Percentiles rank a stretch among this genome's conserved stretches.
Evolutionary conservation across 768 basidiomycete species (phyloP).

Genomic region (Boletus eberwhitei): DNA sequence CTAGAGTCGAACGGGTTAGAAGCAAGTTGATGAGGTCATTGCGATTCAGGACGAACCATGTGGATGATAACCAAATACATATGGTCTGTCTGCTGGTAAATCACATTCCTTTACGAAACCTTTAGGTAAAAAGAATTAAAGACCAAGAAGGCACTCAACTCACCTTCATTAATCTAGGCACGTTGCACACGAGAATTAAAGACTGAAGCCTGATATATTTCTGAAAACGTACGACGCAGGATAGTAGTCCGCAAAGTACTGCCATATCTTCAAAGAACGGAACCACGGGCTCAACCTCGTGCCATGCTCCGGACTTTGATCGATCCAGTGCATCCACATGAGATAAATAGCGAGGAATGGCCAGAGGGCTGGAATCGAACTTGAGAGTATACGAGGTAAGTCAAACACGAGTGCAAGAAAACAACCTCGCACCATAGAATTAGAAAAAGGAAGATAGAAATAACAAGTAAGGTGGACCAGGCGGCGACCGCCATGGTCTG

Average conservation of each 20-base stretch:
- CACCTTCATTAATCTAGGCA: slow-evolving; percentile 34
- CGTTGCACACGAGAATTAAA: not conserved
- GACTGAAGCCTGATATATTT: not conserved
- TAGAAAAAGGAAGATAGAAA: slow-evolving; percentile 65
- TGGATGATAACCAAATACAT: slow-evolving; percentile 98
- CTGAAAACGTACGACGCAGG: slow-evolving; percentile 73
- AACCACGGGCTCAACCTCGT: slow-evolving; percentile 74
- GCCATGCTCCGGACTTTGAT: slow-evolving; percentile 71
- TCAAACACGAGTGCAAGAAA: not conserved
- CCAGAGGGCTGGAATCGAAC: slow-evolving; percentile 89
- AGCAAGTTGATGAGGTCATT: not conserved
- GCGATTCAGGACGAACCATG: slow-evolving; percentile 60
- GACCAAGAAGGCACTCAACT: slow-evolving; percentile 1
- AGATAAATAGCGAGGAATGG: slow-evolving; percentile 74
- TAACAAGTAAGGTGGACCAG: slow-evolving; percentile 81
- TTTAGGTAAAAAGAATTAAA: not conserved
- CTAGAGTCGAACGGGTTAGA: slow-evolving; percentile 37
- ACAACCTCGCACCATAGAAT: slow-evolving; percentile 64
- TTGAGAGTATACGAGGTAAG: slow-evolving; percentile 30
- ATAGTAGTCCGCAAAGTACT: slow-evolving; percentile 89
- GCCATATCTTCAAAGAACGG: slow-evolving; percentile 69
- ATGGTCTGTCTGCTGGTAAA: slow-evolving; percentile 86
- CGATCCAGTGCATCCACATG: slow-evolving; percentile 74
- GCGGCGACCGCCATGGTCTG: slow-evolving; percentile 88
- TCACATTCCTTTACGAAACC: slow-evolving; percentile 60